Percentiles rank a stretch among this genome's conserved stretches.
Conservation (phyloP, 179 eudicot species). For the Beta macrorhiza region DNA sequence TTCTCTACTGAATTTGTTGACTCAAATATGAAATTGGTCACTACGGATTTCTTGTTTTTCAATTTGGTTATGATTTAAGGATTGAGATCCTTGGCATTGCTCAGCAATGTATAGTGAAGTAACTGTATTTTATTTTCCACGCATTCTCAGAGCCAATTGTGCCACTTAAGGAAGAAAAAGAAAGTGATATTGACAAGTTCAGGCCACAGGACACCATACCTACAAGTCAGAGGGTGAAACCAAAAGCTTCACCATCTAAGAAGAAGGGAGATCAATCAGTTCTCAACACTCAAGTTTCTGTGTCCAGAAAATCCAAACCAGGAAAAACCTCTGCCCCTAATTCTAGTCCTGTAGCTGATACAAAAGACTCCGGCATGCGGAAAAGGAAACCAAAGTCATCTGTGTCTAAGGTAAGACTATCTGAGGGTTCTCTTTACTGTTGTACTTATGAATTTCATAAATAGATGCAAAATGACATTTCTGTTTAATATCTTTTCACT, state of each 20-base stretch:
- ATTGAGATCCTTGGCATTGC: conserved; percentile 7
- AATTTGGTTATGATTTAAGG: not conserved
- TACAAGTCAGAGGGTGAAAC: conserved; percentile 43
- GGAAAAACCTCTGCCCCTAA: conserved; percentile 49
- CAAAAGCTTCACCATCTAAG: conserved; percentile 46
- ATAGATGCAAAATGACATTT: conserved; percentile 7
- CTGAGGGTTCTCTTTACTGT: conserved; percentile 10
- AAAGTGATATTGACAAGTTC: conserved; percentile 45
- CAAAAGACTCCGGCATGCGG: conserved; percentile 38
- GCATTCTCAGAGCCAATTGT: conserved; percentile 44
- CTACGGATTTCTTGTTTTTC: not conserved
- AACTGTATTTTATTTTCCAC: conserved; percentile 14
- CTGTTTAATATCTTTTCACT: not conserved
- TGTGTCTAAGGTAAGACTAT: conserved; percentile 53
- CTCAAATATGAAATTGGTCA: not conserved
- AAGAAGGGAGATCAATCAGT: conserved; percentile 44
- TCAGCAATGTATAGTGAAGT: not conserved
- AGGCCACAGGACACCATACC: conserved; percentile 41
- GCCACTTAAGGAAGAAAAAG: conserved; percentile 54
- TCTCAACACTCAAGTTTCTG: conserved; percentile 34
- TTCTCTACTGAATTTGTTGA: conserved; percentile 1
- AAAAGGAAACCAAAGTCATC: conserved; percentile 56
- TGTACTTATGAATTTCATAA: not conserved
- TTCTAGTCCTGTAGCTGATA: conserved; percentile 42
- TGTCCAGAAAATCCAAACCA: conserved; percentile 45